phyloP scores from a whole-genome alignment of 306 rosid genomes.

The Castanospermum australe region DNA sequence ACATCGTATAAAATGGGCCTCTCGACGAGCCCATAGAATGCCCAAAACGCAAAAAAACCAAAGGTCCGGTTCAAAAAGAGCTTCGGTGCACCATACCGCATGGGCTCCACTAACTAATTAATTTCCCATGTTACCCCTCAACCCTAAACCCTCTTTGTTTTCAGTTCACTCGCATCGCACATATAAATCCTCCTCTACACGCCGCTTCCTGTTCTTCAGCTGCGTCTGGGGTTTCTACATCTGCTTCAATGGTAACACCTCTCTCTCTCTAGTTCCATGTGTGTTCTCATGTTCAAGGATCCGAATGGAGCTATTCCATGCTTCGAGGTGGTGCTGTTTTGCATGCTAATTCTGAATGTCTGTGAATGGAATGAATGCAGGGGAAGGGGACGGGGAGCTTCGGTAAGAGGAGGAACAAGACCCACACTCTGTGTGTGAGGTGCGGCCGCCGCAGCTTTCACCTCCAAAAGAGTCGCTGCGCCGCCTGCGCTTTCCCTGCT shows the following conservation, averaged over 20 bases:
- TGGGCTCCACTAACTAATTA: neutral
- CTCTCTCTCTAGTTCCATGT: neutral
- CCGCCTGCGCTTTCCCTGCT: slow-evolving; percentile 94
- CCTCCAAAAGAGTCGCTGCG: slow-evolving; percentile 93
- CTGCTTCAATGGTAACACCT: slow-evolving; percentile 58
- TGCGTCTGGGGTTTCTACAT: slow-evolving; percentile 45
- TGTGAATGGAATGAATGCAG: slow-evolving; percentile 36
- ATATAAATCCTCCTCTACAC: slow-evolving; percentile 5
- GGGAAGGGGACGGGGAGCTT: slow-evolving; percentile 98
- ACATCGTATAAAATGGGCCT: no score
- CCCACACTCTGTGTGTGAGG: slow-evolving; percentile 93
- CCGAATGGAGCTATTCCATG: neutral
- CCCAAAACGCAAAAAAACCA: no score
- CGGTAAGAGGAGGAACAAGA: slow-evolving; percentile 98
- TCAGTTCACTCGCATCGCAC: neutral
- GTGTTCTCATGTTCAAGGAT: neutral
- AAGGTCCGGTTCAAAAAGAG: no score
- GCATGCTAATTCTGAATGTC: neutral
- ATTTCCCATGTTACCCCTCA: neutral
- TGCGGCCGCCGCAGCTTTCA: slow-evolving; percentile 99
- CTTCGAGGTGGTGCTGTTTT: neutral
- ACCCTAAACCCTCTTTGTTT: neutral
- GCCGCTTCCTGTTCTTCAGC: slow-evolving; percentile 13
- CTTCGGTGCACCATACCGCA: no score
- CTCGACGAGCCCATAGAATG: no score